These are phyloP conservation scores for Digitaria exilis DNA, from an alignment of 202 grass and related monocot species.

Conservation along the genomic window DNA sequence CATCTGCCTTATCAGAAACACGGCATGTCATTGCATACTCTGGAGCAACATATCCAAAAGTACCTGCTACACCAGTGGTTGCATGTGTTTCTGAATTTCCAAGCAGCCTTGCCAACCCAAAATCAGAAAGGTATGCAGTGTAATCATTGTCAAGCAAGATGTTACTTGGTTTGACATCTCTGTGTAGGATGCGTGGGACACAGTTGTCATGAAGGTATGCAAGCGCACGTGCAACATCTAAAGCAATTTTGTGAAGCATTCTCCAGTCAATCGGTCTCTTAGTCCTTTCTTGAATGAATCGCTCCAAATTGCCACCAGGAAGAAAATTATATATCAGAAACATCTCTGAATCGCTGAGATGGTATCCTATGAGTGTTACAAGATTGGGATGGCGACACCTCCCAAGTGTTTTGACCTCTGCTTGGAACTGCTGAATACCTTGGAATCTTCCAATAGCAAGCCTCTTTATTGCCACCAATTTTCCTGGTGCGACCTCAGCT, in stretches of 20 bases:
- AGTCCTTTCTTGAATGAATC: slow-evolving; percentile 85
- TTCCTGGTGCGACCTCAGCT: slow-evolving; percentile 87
- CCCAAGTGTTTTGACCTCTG: slow-evolving; percentile 90
- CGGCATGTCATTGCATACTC: slow-evolving; percentile 96
- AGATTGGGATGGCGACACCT: slow-evolving; percentile 82
- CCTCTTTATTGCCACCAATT: slow-evolving; percentile 91
- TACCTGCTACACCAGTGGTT: slow-evolving; percentile 91
- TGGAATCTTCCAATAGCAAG: slow-evolving; percentile 91
- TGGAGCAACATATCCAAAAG: slow-evolving; percentile 93
- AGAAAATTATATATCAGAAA: slow-evolving; percentile 99
- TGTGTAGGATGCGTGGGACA: slow-evolving; percentile 83
- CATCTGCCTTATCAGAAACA: slow-evolving; percentile 96
- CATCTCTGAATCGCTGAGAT: slow-evolving; percentile 87
- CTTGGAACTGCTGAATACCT: slow-evolving; percentile 89
- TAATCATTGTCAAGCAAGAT: slow-evolving; percentile 85
- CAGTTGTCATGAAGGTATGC: slow-evolving; percentile 84
- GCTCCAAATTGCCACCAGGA: slow-evolving; percentile 93
- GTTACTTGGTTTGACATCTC: slow-evolving; percentile 93
- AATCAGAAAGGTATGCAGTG: slow-evolving; percentile 90
- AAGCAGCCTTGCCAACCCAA: slow-evolving; percentile 88
- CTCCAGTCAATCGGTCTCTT: slow-evolving; percentile 87
- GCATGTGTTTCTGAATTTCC: slow-evolving; percentile 98
- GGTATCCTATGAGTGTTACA: slow-evolving; percentile 85
- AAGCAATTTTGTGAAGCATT: slow-evolving; percentile 98
- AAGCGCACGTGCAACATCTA: slow-evolving; percentile 87